Evolutionary conservation across 2,329 filamentous ascomycete species (phyloP).

Genomic region (Coniochaeta pulveracea): DNA sequence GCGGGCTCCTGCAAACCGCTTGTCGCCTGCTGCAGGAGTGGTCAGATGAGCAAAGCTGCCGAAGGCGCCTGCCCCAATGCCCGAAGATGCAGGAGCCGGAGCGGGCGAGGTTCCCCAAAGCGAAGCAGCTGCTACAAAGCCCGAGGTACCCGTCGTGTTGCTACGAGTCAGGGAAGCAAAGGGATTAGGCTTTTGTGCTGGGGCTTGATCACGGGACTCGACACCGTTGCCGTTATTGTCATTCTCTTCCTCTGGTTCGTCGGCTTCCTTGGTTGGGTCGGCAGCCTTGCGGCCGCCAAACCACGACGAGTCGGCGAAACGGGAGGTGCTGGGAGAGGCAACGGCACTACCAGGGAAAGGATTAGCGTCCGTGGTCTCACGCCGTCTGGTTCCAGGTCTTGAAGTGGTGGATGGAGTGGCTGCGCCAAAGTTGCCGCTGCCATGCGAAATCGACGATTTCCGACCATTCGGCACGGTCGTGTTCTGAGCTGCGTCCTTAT

Average conservation of each 20-base stretch:
- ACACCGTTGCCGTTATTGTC: conserved; percentile 7
- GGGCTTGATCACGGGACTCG: conserved; percentile 15
- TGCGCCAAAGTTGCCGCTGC: conserved; percentile 52
- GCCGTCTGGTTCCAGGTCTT: conserved; percentile 66
- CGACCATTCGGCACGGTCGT: conserved; percentile 50
- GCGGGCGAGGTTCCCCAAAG: conserved; percentile 34
- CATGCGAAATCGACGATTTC: conserved; percentile 74
- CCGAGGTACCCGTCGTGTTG: conserved; percentile 38
- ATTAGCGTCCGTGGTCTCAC: conserved; percentile 68
- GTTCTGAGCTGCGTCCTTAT: conserved; percentile 45
- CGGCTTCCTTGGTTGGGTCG: conserved; percentile 44
- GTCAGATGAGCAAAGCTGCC: conserved; percentile 79
- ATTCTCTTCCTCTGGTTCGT: conserved; percentile 39
- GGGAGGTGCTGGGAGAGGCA: conserved; percentile 48
- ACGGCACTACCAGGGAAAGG: conserved; percentile 40
- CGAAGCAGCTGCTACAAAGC: conserved; percentile 29
- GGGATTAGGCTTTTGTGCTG: conserved; percentile 19
- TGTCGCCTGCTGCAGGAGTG: conserved; percentile 51
- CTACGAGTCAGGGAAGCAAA: conserved; percentile 40
- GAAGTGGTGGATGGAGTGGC: conserved; percentile 61
- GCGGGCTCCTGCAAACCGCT: conserved; percentile 58
- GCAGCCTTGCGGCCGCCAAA: conserved; percentile 36
- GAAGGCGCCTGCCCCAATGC: conserved; percentile 73
- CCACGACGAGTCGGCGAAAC: conserved; percentile 52
- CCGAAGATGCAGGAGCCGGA: conserved; percentile 47